phyloP scores from a whole-genome alignment of 2,329 filamentous ascomycete genomes.

The Diaporthe sp. region DNA sequence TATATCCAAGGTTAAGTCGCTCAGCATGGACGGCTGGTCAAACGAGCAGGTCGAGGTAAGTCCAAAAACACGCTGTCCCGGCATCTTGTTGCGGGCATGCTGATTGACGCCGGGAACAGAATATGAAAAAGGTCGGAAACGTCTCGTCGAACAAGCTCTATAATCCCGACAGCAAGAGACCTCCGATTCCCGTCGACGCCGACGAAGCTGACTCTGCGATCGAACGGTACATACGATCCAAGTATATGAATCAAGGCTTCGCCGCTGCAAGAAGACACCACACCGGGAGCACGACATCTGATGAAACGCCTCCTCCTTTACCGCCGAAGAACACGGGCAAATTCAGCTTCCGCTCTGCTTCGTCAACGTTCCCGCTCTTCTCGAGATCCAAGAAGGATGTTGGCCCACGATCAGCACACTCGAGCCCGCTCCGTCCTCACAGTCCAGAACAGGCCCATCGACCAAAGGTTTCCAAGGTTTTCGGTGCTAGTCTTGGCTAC shows the following conservation, averaged over 20 bases:
- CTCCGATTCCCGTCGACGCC: conserved; percentile 87
- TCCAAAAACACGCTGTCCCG: conserved; percentile 38
- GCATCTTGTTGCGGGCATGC: background rate
- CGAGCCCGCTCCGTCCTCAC: conserved; percentile 39
- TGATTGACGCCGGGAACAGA: conserved; percentile 64
- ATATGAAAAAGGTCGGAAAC: conserved; percentile 95
- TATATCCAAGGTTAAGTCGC: conserved; percentile 97
- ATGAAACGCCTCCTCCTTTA: conserved; percentile 72
- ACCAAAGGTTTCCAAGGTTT: conserved; percentile 75
- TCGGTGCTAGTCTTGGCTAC: conserved; percentile 76
- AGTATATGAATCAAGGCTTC: conserved; percentile 79
- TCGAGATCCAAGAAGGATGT: conserved; percentile 71
- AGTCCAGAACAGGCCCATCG: conserved; percentile 50
- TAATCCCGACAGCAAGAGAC: conserved; percentile 86
- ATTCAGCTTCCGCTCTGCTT: conserved; percentile 69
- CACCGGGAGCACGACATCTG: conserved; percentile 63
- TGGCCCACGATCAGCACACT: conserved; percentile 45
- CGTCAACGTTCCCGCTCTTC: conserved; percentile 77
- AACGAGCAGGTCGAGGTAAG: conserved; percentile 95
- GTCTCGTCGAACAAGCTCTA: conserved; percentile 86
- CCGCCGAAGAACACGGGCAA: conserved; percentile 76
- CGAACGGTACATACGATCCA: conserved; percentile 94
- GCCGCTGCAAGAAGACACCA: conserved; percentile 54
- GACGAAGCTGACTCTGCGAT: conserved; percentile 95
- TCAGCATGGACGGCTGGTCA: conserved; percentile 99